These are phyloP conservation scores for Rhodocollybia butyracea DNA, from an alignment of 768 basidiomycete genomes.

Conservation along the genomic window DNA sequence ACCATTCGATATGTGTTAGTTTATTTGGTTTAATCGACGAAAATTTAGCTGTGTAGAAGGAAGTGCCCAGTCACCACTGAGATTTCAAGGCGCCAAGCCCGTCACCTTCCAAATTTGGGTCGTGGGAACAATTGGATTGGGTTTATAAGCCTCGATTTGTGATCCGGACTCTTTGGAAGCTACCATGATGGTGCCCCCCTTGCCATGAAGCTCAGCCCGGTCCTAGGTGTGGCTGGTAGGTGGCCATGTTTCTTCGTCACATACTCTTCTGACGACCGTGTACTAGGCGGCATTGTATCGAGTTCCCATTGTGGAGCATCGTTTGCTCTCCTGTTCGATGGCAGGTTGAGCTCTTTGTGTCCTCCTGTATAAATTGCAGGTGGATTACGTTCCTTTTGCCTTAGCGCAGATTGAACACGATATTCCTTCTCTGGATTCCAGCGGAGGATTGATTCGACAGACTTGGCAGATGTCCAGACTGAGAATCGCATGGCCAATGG, in stretches of 20 bases:
- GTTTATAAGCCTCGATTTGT: too few species aligned
- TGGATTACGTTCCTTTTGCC: too few species aligned
- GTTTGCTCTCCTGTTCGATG: neutral
- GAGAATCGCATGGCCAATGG: too few species aligned
- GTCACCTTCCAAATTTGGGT: neutral
- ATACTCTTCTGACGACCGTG: neutral
- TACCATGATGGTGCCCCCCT: constrained; percentile 3
- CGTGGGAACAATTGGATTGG: neutral
- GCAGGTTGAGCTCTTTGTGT: neutral
- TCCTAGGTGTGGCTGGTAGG: neutral
- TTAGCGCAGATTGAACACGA: too few species aligned
- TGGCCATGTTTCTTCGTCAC: neutral
- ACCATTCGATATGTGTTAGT: neutral
- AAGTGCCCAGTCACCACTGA: neutral
- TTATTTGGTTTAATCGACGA: neutral
- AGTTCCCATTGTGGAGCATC: neutral
- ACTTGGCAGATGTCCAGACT: too few species aligned
- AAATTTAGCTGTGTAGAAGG: neutral
- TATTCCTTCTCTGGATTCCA: too few species aligned
- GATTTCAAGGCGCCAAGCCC: neutral
- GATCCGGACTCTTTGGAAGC: neutral
- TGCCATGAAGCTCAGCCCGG: neutral
- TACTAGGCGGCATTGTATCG: neutral
- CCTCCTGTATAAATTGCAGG: too few species aligned
- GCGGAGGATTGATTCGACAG: too few species aligned